A percentile compares a stretch with the other conserved stretches of the same genome.
Conservation (phyloP, 768 basidiomycete species). For the Tulasnella sp. region DNA sequence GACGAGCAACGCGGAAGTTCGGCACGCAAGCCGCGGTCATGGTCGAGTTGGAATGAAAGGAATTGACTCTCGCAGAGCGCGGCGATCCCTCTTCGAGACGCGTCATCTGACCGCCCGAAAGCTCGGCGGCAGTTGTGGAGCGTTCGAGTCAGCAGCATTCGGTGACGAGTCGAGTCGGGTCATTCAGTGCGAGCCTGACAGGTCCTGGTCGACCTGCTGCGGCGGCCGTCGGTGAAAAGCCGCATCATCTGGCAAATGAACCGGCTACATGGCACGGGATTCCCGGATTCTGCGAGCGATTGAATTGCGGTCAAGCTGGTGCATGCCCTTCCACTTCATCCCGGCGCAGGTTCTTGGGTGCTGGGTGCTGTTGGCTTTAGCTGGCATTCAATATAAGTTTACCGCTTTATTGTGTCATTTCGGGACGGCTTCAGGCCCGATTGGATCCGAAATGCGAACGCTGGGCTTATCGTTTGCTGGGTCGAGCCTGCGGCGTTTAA, state of each 20-base stretch:
- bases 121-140: not conserved
- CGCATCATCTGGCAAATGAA: not conserved
- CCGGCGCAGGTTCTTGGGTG: not conserved
- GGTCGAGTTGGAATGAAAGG: not conserved
- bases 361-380: not conserved
- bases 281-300: not conserved
- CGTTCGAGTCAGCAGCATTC: not conserved
- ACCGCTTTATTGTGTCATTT: constrained; percentile 1
- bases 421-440: not conserved
- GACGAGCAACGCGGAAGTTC: too few species aligned
- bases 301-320: not conserved
- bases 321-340: not conserved
- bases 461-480: not conserved
- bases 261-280: not conserved
- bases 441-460: not conserved
- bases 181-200: not conserved
- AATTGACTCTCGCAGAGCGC: not conserved
- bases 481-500: not conserved
- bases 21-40: not conserved
- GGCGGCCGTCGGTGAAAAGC: not conserved
- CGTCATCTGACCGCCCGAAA: not conserved
- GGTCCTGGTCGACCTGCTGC: not conserved
- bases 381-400: not conserved
- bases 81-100: not conserved
- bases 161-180: not conserved